Conservation (phyloP, 345 rosid genomes). For the Raphanus raphanistrum region DNA sequence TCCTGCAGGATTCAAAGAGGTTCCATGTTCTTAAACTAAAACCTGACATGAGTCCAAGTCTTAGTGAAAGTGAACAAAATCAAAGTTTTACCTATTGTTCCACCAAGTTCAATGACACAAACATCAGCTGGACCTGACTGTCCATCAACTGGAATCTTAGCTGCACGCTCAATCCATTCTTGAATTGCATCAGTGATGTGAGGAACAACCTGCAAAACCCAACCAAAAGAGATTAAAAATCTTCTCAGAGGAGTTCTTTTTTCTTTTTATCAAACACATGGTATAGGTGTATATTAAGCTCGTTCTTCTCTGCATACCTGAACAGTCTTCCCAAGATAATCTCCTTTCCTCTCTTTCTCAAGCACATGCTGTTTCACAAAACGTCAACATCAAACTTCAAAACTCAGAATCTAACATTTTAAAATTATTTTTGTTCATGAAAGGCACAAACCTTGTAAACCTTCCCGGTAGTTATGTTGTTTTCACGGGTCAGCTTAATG, state of each 20-base stretch:
- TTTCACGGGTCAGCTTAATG: conserved; percentile 76
- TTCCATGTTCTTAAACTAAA: conserved; percentile 8
- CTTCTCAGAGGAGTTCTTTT: neutral
- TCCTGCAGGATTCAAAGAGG: conserved; percentile 51
- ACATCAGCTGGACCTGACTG: conserved; percentile 86
- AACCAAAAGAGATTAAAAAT: neutral
- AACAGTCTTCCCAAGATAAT: conserved; percentile 95
- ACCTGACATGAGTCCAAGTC: neutral
- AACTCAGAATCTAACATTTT: neutral
- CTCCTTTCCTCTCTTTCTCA: conserved; percentile 91
- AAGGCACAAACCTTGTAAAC: conserved; percentile 71
- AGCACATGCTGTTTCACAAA: conserved; percentile 64
- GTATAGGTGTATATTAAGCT: neutral
- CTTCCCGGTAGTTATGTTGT: conserved; percentile 93
- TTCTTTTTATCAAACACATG: conserved; percentile 1
- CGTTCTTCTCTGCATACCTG: conserved; percentile 51
- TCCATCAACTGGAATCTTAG: conserved; percentile 82
- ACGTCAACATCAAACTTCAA: conserved; percentile 5
- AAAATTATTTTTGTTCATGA: neutral
- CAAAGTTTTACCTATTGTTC: conserved; percentile 73
- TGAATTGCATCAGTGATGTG: conserved; percentile 96
- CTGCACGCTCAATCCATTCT: conserved; percentile 94
- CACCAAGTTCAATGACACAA: conserved; percentile 97
- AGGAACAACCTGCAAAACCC: conserved; percentile 74
- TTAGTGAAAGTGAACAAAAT: neutral